A percentile compares a stretch with the other conserved stretches of the same genome.
Evolutionary conservation across 192 early-diverging fungal genomes (phyloP).

Genomic region (Tieghemiomyces parasiticus): DNA sequence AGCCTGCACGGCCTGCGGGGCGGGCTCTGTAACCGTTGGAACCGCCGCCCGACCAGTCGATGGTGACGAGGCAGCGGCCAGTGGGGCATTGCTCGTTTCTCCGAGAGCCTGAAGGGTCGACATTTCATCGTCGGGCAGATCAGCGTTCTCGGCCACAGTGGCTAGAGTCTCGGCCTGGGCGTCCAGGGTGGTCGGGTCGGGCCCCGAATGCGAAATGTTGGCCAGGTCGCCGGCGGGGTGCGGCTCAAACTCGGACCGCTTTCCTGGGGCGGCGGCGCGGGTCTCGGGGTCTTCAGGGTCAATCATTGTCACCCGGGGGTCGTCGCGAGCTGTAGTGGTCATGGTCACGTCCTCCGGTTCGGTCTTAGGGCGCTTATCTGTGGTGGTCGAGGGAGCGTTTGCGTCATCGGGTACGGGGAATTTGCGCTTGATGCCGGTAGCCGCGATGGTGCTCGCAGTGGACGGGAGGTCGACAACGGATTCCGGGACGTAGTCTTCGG

Average conservation of each 20-base stretch:
- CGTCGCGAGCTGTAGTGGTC: conserved; percentile 14
- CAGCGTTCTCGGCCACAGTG: conserved; percentile 15
- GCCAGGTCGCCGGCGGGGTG: conserved; percentile 34
- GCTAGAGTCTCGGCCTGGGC: conserved; percentile 15
- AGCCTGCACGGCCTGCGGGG: conserved; percentile 28
- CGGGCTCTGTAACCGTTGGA: too few species aligned
- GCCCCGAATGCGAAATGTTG: conserved; percentile 35
- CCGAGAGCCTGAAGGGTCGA: background rate
- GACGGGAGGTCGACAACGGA: conserved; percentile 8
- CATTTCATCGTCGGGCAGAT: conserved; percentile 3
- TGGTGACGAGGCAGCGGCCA: background rate
- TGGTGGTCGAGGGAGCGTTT: conserved; percentile 20
- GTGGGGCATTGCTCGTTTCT: background rate
- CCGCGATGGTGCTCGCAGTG: background rate
- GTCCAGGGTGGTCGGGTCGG: background rate
- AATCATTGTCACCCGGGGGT: conserved; percentile 27
- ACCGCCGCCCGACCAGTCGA: too few species aligned
- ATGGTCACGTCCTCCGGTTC: background rate
- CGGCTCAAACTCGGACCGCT: conserved; percentile 51
- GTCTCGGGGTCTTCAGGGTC: conserved; percentile 35
- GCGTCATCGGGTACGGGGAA: conserved; percentile 21
- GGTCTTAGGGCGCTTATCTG: conserved; percentile 18
- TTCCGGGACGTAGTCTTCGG: conserved; percentile 64
- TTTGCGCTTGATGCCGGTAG: conserved; percentile 23
- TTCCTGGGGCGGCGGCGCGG: conserved; percentile 26